Conservation (phyloP, 1,284 basidiomycete genomes). For the Ceraceosorus guamensis region DNA sequence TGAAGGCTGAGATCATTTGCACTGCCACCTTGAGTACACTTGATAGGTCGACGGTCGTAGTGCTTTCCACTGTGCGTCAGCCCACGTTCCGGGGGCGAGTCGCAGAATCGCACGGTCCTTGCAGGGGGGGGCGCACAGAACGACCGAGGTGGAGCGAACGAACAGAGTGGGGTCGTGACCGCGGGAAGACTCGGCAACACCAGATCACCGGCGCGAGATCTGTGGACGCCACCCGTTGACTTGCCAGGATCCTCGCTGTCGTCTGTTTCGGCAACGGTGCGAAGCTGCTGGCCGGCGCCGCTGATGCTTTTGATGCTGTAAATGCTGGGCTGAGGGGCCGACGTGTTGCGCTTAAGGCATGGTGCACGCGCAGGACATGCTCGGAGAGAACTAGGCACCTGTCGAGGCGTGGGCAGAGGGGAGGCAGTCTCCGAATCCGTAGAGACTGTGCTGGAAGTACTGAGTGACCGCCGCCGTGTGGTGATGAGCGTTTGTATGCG, state of each 20-base stretch:
- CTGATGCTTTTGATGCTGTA: too few relatives aligned
- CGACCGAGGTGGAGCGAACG: constrained; percentile 5
- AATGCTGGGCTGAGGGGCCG: background rate
- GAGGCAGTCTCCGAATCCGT: background rate
- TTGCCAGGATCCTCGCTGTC: background rate
- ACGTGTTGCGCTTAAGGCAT: background rate
- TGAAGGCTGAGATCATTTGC: constrained; percentile 34
- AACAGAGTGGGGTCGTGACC: background rate
- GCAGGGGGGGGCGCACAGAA: constrained; percentile 2
- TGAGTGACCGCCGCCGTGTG: background rate
- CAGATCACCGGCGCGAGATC: too few relatives aligned
- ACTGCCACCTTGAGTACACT: constrained; percentile 33
- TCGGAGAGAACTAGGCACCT: background rate
- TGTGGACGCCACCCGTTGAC: background rate
- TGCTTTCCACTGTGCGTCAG: constrained; percentile 21
- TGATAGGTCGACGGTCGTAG: constrained; percentile 36
- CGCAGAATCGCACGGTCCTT: constrained; percentile 30
- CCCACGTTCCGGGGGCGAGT: constrained; percentile 28
- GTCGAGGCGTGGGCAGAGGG: background rate
- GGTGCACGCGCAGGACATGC: background rate
- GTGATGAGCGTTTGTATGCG: too few relatives aligned
- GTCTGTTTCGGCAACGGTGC: background rate
- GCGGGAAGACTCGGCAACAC: background rate
- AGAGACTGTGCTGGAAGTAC: background rate
- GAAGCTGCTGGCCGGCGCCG: background rate